Evolutionary conservation across 2,329 filamentous ascomycete species (phyloP), one percentile per base, ranked within the genome.

Genomic region (Xylaria sp.): DNA sequence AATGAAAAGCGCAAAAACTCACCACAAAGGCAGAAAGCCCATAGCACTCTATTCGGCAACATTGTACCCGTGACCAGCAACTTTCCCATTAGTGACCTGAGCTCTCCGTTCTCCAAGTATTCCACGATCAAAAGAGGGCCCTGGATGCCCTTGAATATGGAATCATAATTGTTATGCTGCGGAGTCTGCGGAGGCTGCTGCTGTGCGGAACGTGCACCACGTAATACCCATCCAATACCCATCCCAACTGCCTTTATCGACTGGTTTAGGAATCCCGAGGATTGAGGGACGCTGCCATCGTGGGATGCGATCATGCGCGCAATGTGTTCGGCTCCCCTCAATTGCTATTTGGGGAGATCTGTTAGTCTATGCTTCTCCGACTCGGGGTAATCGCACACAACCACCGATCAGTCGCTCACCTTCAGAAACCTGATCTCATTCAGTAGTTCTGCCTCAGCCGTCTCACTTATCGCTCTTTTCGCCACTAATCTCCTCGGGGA

Each of bases 71-170:
- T 32, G 17, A 4, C 14, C 30, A n/a, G 39, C 30, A 61, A 12
- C 30, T 39, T 61, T n/a, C 27, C 30, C 7, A 51, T 30, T 17
- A 51, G 19, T 8, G n/a, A n/a, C 19, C 47, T 30, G 2, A 51
- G 19, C n/a, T 30, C 50, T 8, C 58, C 58, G 30, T 61, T 36
- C 17, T 51, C 58, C 30, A 42, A 9, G 19, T 30, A 51, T 51
- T 39, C 27, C 30, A 60, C 19, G n/a, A 39, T 24, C n/a, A 39
- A 6, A 27, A 32, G 11, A 9, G 30, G 19, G 32, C 45, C 45
- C n/a, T 6, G 0, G 30, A 53, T 14, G 47, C 21, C 48, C 9
- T 53, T 11, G n/a, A 61, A 14, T 7, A 53, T n/a, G 14, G 21
- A n/a, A 42, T 30, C 19, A 12, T 61, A 42, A 21, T 42, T 45